phyloP scores from a whole-genome alignment of 2,329 filamentous ascomycete species.

The Colletotrichum zoysiae region DNA sequence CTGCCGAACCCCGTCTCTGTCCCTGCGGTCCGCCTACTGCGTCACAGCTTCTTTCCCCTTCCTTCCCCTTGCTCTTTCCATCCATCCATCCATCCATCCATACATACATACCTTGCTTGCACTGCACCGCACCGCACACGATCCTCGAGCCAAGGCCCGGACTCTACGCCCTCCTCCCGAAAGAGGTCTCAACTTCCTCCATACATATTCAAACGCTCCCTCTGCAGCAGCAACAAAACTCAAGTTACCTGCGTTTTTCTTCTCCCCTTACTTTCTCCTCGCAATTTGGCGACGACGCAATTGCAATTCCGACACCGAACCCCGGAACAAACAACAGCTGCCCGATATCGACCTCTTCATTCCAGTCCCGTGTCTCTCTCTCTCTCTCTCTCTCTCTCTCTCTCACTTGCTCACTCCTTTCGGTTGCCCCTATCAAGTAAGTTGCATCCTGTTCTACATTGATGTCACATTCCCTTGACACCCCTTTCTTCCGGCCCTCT shows the following conservation, averaged over 20 bases:
- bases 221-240: slow-evolving; percentile 30
- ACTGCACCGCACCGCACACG: background rate
- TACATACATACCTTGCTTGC: background rate
- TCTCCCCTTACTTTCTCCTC: slow-evolving; percentile 22
- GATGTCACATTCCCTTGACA: background rate
- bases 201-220: slow-evolving; percentile 34
- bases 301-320: slow-evolving; percentile 14
- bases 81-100: background rate
- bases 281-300: slow-evolving; percentile 24
- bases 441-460: slow-evolving; percentile 8
- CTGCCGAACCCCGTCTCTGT: slow-evolving; percentile 41
- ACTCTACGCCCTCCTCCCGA: slow-evolving; percentile 22
- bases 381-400: no score
- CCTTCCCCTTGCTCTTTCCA: slow-evolving; percentile 28
- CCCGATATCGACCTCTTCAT: slow-evolving; percentile 11
- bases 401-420: no score
- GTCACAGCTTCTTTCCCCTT: slow-evolving; percentile 38
- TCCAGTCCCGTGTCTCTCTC: background rate
- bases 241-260: slow-evolving; percentile 26
- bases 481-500: background rate
- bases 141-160: slow-evolving; percentile 15
- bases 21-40: slow-evolving; percentile 38
- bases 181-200: slow-evolving; percentile 6
- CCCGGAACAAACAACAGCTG: slow-evolving; percentile 1
- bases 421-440: slow-evolving; percentile 8